Conservation (phyloP, 169 alveolate species). For the Plasmodium sp. region DNA sequence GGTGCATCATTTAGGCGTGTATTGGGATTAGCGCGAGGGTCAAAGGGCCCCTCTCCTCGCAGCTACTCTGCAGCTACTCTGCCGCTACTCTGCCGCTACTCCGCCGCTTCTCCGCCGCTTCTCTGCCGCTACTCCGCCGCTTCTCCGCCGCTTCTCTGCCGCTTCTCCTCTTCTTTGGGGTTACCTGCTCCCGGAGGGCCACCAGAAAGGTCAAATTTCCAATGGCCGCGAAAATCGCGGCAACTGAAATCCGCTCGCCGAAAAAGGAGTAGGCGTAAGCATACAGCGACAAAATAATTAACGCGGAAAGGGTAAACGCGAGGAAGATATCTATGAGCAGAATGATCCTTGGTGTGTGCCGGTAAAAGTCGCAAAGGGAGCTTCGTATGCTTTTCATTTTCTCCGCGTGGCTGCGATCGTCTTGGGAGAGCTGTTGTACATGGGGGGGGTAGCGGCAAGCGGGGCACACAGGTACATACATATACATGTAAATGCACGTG, state of each 20-base stretch:
- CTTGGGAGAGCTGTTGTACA: neutral
- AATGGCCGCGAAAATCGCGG: slow-evolving; percentile 49
- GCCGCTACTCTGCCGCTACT: neutral
- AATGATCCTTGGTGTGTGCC: slow-evolving; percentile 8
- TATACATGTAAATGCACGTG: neutral
- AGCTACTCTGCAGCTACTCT: neutral
- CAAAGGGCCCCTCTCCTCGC: neutral
- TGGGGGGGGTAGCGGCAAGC: neutral
- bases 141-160: neutral
- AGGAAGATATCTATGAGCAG: slow-evolving; percentile 29
- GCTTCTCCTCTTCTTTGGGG: neutral
- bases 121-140: neutral
- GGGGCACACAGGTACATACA: neutral
- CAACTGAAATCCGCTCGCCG: slow-evolving; percentile 26
- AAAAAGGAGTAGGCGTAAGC: slow-evolving; percentile 17
- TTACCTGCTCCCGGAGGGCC: slow-evolving; percentile 72
- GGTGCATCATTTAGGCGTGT: neutral
- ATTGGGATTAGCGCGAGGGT: neutral
- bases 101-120: neutral
- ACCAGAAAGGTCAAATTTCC: slow-evolving; percentile 58
- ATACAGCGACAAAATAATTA: slow-evolving; percentile 28
- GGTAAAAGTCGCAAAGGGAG: slow-evolving; percentile 4
- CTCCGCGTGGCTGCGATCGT: neutral
- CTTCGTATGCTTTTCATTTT: slow-evolving; percentile 29
- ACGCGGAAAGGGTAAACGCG: slow-evolving; percentile 13